These are phyloP conservation scores for Lathyrus tuberosus DNA, from an alignment of 306 rosid genomes.

Conservation along the genomic window DNA sequence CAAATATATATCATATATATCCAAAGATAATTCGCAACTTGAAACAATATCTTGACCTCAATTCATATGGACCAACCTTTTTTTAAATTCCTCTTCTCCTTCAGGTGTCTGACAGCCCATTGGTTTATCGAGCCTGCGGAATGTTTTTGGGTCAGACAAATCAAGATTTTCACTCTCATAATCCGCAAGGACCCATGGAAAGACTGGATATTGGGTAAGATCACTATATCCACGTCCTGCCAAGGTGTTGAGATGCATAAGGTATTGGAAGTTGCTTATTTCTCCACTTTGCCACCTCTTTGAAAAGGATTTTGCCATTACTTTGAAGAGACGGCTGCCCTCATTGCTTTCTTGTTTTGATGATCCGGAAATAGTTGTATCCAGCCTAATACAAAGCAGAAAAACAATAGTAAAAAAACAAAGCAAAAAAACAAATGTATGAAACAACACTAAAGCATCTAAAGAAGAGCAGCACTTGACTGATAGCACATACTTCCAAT, in stretches of 20 bases:
- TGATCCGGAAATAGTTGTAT: constrained; percentile 97
- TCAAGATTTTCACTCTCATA: constrained; percentile 90
- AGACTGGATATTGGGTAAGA: constrained; percentile 98
- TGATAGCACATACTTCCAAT: constrained; percentile 28
- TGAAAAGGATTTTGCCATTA: constrained; percentile 91
- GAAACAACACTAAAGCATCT: constrained; percentile 18
- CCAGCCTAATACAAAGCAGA: constrained; percentile 71
- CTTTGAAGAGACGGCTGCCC: constrained; percentile 93
- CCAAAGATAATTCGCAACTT: constrained; percentile 10
- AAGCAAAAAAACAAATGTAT: constrained; percentile 3
- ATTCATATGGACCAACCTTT: constrained; percentile 60
- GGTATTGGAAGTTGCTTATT: constrained; percentile 97
- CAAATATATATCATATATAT: constrained; percentile 30
- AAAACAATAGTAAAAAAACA: constrained; percentile 2
- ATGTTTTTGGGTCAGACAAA: constrained; percentile 74
- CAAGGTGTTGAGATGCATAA: constrained; percentile 98
- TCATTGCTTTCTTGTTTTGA: constrained; percentile 90
- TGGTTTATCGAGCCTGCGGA: constrained; percentile 85
- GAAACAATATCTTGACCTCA: constrained; percentile 27
- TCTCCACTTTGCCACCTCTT: constrained; percentile 99
- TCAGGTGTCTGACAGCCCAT: constrained; percentile 99
- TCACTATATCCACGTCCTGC: constrained; percentile 99
- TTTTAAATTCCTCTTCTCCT: constrained; percentile 96
- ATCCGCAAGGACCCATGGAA: constrained; percentile 98
- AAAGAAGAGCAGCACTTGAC: constrained; percentile 9